phyloP scores from a whole-genome alignment of 2,329 filamentous ascomycete species.

The Pseudogymnoascus pannorum region DNA sequence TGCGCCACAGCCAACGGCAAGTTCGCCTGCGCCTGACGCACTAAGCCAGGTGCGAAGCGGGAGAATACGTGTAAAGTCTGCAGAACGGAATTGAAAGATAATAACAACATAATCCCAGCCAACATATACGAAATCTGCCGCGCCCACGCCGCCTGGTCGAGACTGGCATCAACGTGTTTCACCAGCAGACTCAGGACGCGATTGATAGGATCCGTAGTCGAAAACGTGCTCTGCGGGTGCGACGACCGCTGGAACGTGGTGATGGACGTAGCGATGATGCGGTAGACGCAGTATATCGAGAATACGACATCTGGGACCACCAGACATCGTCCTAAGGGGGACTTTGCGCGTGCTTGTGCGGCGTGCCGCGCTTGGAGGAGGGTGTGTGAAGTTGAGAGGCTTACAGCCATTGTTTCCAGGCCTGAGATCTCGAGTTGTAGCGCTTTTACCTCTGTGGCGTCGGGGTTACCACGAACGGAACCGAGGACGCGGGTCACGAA shows the following conservation, averaged over 20 bases:
- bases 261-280: constrained; percentile 64
- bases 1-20: constrained; percentile 73
- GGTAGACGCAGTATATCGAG: constrained; percentile 76
- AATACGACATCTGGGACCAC: constrained; percentile 59
- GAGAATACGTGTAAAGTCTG: constrained; percentile 79
- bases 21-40: constrained; percentile 65
- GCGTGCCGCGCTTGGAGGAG: constrained; percentile 56
- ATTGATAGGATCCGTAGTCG: constrained; percentile 74
- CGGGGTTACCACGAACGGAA: constrained; percentile 56
- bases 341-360: constrained; percentile 60
- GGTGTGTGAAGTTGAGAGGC: constrained; percentile 57
- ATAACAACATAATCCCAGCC: constrained; percentile 73
- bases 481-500: constrained; percentile 70
- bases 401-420: constrained; percentile 70
- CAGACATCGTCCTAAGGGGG: constrained; percentile 56
- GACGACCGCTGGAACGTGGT: constrained; percentile 57
- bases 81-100: constrained; percentile 74
- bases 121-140: constrained; percentile 79
- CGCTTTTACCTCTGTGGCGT: constrained; percentile 50
- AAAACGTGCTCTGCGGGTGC: constrained; percentile 41
- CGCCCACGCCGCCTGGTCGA: constrained; percentile 77
- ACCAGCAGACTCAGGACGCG: constrained; percentile 73
- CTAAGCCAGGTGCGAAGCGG: constrained; percentile 64
- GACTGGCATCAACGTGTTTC: constrained; percentile 73
- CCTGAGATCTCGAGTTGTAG: constrained; percentile 72